Evolutionary conservation across 805 yeast species (phyloP).

Genomic region (Yarrowia deformans): DNA sequence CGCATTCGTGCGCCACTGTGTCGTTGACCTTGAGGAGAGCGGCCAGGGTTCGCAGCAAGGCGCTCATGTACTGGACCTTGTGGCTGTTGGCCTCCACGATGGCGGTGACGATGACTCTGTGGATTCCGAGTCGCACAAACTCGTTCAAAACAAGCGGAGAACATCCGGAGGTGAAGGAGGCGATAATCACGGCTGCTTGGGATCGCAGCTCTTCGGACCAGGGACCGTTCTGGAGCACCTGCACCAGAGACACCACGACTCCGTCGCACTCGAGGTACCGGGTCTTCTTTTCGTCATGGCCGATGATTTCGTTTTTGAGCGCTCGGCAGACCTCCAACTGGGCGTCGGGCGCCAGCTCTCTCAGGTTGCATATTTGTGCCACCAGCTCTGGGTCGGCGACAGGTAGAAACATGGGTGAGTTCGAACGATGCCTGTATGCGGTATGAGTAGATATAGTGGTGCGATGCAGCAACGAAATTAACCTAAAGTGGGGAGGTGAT

Average conservation of each 20-base stretch:
- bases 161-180: conserved; percentile 49
- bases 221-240: conserved; percentile 43
- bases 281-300: conserved; percentile 49
- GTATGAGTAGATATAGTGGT: conserved; percentile 21
- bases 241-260: conserved; percentile 44
- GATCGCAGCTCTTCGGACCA: conserved; percentile 42
- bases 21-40: conserved; percentile 12
- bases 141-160: conserved; percentile 30
- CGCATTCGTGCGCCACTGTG: conserved; percentile 41
- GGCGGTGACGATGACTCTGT: conserved; percentile 17
- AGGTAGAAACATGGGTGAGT: conserved; percentile 32
- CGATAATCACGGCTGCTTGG: conserved; percentile 47
- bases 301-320: conserved; percentile 49
- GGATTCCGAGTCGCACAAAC: conserved; percentile 12
- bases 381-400: conserved; percentile 30
- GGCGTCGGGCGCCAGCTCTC: conserved; percentile 20
- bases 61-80: conserved; percentile 41
- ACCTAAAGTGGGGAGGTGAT: conserved; percentile 34
- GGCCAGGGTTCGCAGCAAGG: conserved; percentile 36
- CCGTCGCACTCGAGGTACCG: conserved; percentile 44
- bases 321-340: conserved; percentile 44
- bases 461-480: conserved; percentile 27
- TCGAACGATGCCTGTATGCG: conserved; percentile 30
- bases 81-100: conserved; percentile 42
- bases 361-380: conserved; percentile 15